Evolutionary conservation across 2,329 filamentous ascomycete genomes (phyloP).

Genomic region (Metarhizium robertsii): DNA sequence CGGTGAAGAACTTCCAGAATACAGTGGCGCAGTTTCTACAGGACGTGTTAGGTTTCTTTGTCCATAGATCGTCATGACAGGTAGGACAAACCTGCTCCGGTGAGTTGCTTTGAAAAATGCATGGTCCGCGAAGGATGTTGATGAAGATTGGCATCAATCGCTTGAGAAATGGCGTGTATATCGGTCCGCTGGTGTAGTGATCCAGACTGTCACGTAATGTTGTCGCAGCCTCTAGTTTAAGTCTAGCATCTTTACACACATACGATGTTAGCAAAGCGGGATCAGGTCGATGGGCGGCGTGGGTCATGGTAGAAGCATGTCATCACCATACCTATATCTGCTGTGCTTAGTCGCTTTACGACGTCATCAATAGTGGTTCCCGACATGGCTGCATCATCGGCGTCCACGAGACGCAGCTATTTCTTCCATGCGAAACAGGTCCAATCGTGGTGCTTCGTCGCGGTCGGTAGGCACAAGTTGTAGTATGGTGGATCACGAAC

Average conservation of each 20-base stretch:
- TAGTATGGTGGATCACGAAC: conserved; percentile 12
- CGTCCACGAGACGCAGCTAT: conserved; percentile 24
- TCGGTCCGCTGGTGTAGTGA: conserved; percentile 67
- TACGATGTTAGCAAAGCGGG: neutral
- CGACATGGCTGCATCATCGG: conserved; percentile 49
- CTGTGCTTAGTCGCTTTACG: conserved; percentile 47
- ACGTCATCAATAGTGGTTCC: conserved; percentile 52
- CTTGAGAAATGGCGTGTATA: conserved; percentile 74
- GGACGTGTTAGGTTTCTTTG: conserved; percentile 9
- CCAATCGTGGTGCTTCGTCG: conserved; percentile 11
- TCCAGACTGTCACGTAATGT: conserved; percentile 89
- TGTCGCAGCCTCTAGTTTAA: conserved; percentile 72
- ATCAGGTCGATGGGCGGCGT: neutral
- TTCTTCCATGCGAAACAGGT: conserved; percentile 25
- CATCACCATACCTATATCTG: conserved; percentile 41
- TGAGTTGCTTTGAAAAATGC: conserved; percentile 84
- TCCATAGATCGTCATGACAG: neutral
- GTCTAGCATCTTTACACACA: conserved; percentile 57
- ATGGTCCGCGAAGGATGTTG: conserved; percentile 72
- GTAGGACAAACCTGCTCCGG: conserved; percentile 65
- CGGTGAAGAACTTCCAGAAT: conserved; percentile 92
- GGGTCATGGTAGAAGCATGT: neutral
- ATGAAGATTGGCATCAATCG: conserved; percentile 87
- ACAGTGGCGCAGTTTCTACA: conserved; percentile 78
- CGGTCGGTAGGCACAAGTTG: conserved; percentile 7